Base-by-base conservation (phyloP, 192 early-diverging fungal species). In the Backusella macrospora region DNA sequence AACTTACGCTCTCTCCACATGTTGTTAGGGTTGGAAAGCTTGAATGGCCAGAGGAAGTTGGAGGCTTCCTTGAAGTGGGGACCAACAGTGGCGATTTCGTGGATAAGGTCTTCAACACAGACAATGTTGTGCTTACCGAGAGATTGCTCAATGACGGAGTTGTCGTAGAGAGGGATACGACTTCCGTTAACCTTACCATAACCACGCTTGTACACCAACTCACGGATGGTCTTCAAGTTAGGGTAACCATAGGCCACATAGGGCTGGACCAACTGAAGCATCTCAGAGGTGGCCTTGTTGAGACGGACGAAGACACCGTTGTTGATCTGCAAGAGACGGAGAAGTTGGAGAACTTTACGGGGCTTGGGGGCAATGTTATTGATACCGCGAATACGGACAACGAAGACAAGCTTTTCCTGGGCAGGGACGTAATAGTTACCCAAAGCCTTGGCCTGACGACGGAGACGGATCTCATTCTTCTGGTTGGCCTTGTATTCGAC, bases 281-380 rank as follows among this genome's bases (percentile, higher is more conserved):
- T 97, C 88, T 98, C 91, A 76, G 92, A 88, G 73, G 98, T 98
- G 72, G 98, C 97, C 89, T 92, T 94, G 88, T 94, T 98, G 76
- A 98, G 90, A 62, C 90, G 88, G 73, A 99, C 87, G 80, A 99
- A 99, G 85, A 95, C 93, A 78, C 92, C 97, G 86, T 93, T 93
- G 96, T 99, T 99, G 92, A 99, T 99, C 90, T 97, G 95, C 86
- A 94, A 91, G 81, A 99, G 90, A 92, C 98, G 96, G 81, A 99
- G 87, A 76, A 99, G 90, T 89, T 98, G 96, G 75, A 99, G 90
- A 69, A 98, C 94, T 94, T 99, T 99, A 85, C 96, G 91, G 78
- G 98, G 96, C 92, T 99, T 99, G 83, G 98, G 98, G 52, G 96
- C 88, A 76, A 99, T 92, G 90, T 98, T 94, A 92, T 97, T 98